Conservation (phyloP, 106 monocot genomes). For the Cymbidium sinense region DNA sequence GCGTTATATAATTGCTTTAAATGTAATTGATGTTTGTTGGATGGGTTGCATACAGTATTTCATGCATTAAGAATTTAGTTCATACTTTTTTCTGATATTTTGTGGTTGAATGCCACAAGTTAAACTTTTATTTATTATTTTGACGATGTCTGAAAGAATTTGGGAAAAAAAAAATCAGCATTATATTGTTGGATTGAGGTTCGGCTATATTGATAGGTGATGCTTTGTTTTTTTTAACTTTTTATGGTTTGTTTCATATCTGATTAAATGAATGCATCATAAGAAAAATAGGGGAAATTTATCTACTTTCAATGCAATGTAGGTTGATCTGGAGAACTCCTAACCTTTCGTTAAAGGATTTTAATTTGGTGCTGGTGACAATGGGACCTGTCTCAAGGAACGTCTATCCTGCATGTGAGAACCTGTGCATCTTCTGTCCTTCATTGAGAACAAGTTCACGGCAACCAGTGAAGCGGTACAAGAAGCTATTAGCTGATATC, state of each 20-base stretch:
- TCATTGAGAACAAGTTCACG: slow-evolving; percentile 22
- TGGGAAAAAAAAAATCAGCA: no score
- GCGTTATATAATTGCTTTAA: neutral
- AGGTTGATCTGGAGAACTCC: neutral
- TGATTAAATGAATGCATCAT: no score
- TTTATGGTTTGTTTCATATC: neutral
- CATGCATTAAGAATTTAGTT: no score
- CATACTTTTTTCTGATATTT: no score
- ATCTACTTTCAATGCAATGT: neutral
- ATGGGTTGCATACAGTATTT: neutral
- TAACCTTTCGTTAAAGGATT: neutral
- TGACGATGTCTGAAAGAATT: no score
- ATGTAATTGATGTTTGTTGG: neutral
- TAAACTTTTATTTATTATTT: no score
- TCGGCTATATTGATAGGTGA: neutral
- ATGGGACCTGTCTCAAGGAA: slow-evolving; percentile 16
- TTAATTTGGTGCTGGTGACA: neutral
- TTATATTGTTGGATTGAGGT: no score
- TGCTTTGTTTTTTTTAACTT: neutral
- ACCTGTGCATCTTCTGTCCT: slow-evolving; percentile 23
- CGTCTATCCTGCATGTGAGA: slow-evolving; percentile 20
- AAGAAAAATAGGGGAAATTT: neutral
- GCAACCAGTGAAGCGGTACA: slow-evolving; percentile 34
- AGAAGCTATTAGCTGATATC: slow-evolving; percentile 20
- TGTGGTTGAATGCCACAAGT: no score